Evolutionary conservation across 2,329 filamentous ascomycete species (phyloP).

Genomic region (Nemania serpens): DNA sequence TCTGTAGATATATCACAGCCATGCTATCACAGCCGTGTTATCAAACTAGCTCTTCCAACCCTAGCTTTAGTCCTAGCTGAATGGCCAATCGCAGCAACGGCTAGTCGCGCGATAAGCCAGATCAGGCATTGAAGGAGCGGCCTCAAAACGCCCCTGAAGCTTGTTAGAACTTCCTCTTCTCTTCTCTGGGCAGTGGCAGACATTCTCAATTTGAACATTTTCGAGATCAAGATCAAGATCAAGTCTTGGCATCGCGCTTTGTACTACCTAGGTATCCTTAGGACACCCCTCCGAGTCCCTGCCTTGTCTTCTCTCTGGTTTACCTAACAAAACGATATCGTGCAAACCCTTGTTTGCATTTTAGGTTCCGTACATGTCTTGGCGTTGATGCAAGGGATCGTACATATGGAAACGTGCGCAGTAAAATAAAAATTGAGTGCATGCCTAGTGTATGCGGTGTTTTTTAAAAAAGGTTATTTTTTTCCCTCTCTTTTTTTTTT

Average conservation of each 20-base stretch:
- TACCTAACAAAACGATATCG: neutral
- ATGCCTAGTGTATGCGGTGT: conserved; percentile 4
- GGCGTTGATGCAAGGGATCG: conserved; percentile 27
- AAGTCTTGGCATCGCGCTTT: neutral
- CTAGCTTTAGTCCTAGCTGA: neutral
- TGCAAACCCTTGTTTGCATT: neutral
- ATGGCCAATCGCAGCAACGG: neutral
- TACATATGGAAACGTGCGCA: conserved; percentile 16
- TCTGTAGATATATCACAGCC: too few species aligned
- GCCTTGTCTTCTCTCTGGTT: too few species aligned
- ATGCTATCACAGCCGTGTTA: too few species aligned
- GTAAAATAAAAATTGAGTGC: neutral
- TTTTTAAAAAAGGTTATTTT: neutral
- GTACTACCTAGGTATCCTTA: neutral
- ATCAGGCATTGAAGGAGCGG: neutral
- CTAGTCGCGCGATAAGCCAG: neutral
- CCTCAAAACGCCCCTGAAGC: neutral
- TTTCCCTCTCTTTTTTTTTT: too few species aligned
- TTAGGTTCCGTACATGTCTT: conserved; percentile 8
- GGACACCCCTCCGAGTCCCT: too few species aligned
- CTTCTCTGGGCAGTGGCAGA: neutral
- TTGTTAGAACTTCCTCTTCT: conserved; percentile 3
- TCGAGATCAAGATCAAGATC: neutral
- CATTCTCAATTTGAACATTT: neutral
- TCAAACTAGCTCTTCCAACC: too few species aligned